Conservation (phyloP, 371 early-diverging fungal species). For the Mucor circinelloides region DNA sequence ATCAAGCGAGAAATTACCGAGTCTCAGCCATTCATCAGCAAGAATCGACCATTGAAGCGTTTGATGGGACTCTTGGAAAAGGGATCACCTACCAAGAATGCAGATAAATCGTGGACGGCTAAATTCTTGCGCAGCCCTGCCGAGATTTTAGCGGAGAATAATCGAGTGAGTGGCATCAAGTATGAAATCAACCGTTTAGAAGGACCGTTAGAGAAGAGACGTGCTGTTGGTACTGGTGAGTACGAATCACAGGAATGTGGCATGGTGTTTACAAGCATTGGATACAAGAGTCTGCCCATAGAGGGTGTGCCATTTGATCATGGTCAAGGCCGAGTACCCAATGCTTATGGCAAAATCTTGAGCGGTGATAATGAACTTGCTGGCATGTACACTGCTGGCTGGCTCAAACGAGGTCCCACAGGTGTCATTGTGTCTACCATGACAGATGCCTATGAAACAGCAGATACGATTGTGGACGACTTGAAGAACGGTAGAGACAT, state of each 20-base stretch:
- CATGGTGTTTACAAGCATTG: conserved; percentile 82
- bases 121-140: conserved; percentile 77
- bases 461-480: conserved; percentile 72
- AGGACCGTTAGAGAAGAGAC: conserved; percentile 51
- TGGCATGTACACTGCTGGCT: conserved; percentile 87
- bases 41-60: conserved; percentile 73
- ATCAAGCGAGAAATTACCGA: conserved; percentile 50
- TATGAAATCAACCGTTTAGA: conserved; percentile 74
- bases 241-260: conserved; percentile 60
- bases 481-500: conserved; percentile 36
- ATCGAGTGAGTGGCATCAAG: conserved; percentile 48
- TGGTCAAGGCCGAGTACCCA: conserved; percentile 71
- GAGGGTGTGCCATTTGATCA: conserved; percentile 81
- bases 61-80: conserved; percentile 79
- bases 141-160: conserved; percentile 40
- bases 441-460: conserved; percentile 92
- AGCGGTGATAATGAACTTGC: conserved; percentile 52
- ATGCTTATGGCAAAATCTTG: conserved; percentile 76
- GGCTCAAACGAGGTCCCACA: conserved; percentile 93
- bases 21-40: conserved; percentile 36
- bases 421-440: conserved; percentile 96
- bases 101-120: conserved; percentile 70
- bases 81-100: conserved; percentile 37
- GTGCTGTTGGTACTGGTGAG: conserved; percentile 64
- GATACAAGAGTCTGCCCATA: conserved; percentile 79